Percentiles rank a stretch among this genome's conserved stretches.
These are phyloP conservation scores for Melampsora larici-populina DNA, from an alignment of 1,284 basidiomycete genomes.

Conservation along the genomic window DNA sequence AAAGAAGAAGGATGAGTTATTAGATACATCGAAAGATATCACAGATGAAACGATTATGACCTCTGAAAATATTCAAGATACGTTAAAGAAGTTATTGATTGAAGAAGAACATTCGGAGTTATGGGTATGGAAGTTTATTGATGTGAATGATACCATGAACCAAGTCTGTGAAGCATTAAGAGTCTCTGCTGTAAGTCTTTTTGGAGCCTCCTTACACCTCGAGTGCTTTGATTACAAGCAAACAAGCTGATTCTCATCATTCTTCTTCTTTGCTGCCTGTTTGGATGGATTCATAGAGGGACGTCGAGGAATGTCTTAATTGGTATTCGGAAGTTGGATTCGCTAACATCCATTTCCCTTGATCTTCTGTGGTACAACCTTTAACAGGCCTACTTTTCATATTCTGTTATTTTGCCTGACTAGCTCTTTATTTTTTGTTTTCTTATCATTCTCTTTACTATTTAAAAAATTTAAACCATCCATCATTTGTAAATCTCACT, in stretches of 20 bases:
- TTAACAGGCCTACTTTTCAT: too few species aligned
- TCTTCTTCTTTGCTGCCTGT: background rate
- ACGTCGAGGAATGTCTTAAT: constrained; percentile 10
- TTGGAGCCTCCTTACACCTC: background rate
- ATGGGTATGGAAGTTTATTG: constrained; percentile 36
- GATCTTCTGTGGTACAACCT: too few species aligned
- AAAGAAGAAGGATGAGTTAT: background rate
- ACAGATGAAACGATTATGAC: background rate
- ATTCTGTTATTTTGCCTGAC: too few species aligned
- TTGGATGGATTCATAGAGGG: background rate
- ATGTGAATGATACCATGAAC: constrained; percentile 37
- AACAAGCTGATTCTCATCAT: background rate
- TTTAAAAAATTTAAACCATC: too few species aligned
- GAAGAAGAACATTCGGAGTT: constrained; percentile 5
- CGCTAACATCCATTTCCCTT: too few species aligned
- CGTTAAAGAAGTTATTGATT: background rate
- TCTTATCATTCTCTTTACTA: too few species aligned
- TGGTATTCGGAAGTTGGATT: constrained; percentile 2
- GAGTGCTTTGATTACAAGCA: background rate
- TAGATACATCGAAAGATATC: background rate
- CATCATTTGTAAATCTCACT: too few species aligned
- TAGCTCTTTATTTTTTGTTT: too few species aligned
- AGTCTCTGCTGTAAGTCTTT: constrained; percentile 28
- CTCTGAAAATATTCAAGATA: background rate
- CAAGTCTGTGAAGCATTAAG: constrained; percentile 18